Evolutionary conservation across 345 rosid species (phyloP).

Genomic region (Sisymbrium irio): DNA sequence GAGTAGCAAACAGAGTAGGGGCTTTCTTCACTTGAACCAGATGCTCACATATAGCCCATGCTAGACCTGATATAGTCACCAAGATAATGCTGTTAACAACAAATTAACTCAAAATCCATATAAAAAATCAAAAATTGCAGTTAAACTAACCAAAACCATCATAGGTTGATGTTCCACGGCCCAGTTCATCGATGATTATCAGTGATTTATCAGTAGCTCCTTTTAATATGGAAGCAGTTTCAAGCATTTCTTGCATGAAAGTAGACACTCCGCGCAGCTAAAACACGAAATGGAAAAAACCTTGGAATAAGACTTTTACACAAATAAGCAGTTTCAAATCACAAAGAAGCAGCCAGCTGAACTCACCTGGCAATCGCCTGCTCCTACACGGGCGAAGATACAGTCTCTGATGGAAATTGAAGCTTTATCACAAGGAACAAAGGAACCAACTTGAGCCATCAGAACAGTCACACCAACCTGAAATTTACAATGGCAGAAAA

Average conservation of each 20-base stretch:
- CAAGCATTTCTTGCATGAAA: slow-evolving; percentile 99
- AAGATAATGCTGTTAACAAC: slow-evolving; percentile 1
- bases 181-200: slow-evolving; percentile 95
- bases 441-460: slow-evolving; percentile 98
- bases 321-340: background rate
- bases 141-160: slow-evolving; percentile 90
- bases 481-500: slow-evolving; percentile 7
- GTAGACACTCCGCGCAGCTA: slow-evolving; percentile 97
- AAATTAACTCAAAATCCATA: background rate
- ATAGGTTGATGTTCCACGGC: slow-evolving; percentile 96
- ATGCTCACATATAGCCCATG: slow-evolving; percentile 99
- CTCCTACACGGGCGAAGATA: slow-evolving; percentile 98
- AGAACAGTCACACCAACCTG: slow-evolving; percentile 91
- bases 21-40: slow-evolving; percentile 84
- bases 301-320: background rate
- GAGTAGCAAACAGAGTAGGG: slow-evolving; percentile 92
- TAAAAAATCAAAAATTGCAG: background rate
- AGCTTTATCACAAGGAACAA: slow-evolving; percentile 95
- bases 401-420: slow-evolving; percentile 88
- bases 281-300: background rate
- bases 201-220: slow-evolving; percentile 87
- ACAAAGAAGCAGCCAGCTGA: slow-evolving; percentile 1
- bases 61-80: slow-evolving; percentile 59
- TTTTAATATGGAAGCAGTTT: slow-evolving; percentile 91
- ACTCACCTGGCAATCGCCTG: slow-evolving; percentile 98